Evolutionary conservation across 768 basidiomycete genomes (phyloP), one percentile per base, ranked within the genome.

Genomic region (Trametes maxima): DNA sequence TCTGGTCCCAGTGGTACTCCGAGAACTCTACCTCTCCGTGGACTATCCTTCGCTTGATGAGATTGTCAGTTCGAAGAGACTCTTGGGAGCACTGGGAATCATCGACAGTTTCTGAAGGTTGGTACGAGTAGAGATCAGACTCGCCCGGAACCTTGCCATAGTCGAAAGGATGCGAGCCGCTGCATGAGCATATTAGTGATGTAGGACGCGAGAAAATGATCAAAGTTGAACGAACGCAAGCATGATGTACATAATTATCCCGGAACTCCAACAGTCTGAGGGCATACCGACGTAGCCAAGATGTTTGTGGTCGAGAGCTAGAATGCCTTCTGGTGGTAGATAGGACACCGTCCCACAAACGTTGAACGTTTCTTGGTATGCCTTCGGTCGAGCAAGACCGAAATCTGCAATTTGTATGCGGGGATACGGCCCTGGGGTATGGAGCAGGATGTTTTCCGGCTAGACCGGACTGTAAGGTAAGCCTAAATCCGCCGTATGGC

Each of bases 231-330:
- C 90, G 62, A 75, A 94, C 92, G 84, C 82, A 50, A 94, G 77
- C 90, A 94, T 94, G 57, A 92, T 85, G 64, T 87, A 93, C 53
- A 94, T 74, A 54, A 90, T 85, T 5, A 93, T 82, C 5, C 92
- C 92, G 13, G 88, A 83, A 66, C 92, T 92, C 92, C 92, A 94
- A 68, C 92, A 94, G 72, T 94, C 92, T 2, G 91, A 82, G n/a
- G 91, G 89, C 87, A 93, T 88, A 19, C 90, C 90, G 35, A 80
- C 73, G 58, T 92, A 92, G 52, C 88, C 85, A 44, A 90, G 73
- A 59, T 90, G 79, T 65, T 87, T 87, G 65, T 88, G 79, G 66
- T 92, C 89, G 43, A 94, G 75, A 7, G 92, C 92, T 11, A 89
- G 78, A 39, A 94, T 84, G 12, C 90, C 92, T 73, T 94, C 92